Evolutionary conservation across 148 eudicot species (phyloP).

Genomic region (Nepenthes mirabilis): DNA sequence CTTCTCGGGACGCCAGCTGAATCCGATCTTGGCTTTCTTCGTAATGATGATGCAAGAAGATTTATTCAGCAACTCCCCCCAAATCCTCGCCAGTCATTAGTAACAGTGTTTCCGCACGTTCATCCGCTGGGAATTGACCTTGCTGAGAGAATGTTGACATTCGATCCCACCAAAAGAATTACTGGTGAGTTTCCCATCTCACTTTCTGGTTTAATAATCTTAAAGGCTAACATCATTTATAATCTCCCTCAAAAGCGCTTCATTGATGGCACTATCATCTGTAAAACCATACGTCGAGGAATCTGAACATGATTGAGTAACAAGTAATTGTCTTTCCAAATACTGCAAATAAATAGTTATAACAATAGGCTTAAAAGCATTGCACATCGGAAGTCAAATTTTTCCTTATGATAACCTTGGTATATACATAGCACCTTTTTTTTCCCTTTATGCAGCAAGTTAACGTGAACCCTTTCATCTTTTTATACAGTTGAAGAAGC

Average conservation of each 20-base stretch:
- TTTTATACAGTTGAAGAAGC: constrained; percentile 68
- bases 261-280: too few species aligned
- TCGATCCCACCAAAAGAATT: constrained; percentile 70
- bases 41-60: constrained; percentile 68
- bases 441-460: not conserved
- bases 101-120: constrained; percentile 52
- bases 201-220: not conserved
- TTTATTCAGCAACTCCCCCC: constrained; percentile 57
- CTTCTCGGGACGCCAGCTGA: constrained; percentile 84
- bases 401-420: too few species aligned
- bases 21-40: constrained; percentile 51
- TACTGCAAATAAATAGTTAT: too few species aligned
- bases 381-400: too few species aligned
- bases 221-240: too few species aligned
- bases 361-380: too few species aligned
- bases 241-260: too few species aligned
- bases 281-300: too few species aligned
- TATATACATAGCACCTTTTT: not conserved
- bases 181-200: constrained; percentile 34
- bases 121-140: constrained; percentile 77
- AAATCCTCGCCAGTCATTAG: constrained; percentile 50
- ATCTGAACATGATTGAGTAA: too few species aligned
- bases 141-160: constrained; percentile 71
- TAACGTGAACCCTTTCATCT: not conserved
- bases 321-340: too few species aligned